Evolutionary conservation across 2,329 filamentous ascomycete genomes (phyloP), one percentile per base, ranked within the genome.

Genomic region (Ambrosiella beaveri): DNA sequence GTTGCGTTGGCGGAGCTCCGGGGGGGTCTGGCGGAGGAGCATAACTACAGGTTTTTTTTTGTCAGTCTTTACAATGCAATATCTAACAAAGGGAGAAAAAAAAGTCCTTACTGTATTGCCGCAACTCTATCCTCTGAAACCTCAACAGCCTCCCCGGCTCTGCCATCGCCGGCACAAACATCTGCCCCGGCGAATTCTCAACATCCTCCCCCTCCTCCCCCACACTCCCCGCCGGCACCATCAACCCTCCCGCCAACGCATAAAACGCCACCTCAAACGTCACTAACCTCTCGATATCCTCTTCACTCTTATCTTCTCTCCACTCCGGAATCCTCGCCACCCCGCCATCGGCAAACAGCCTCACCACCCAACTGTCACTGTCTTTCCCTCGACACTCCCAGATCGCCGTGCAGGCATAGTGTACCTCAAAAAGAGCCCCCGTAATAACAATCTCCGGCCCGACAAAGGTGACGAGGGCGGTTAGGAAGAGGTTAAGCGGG

Each of bases 51-150:
- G 27, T 2, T 27, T 27, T 27, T 27, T 19, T 17, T 41, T 11
- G 12, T 40, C 19, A 47, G 38, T 41, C 13, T 8, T 47, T 47
- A 47, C n/a, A 41, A 15, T 13, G 13, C n/a, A 6, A 27, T 5
- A 27, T 27, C 27, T 27, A 2, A 47, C n/a, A 47, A 47, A 47
- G n/a, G 8, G 8, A n/a, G n/a, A 7, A 47, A 15, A 13, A 15
- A 8, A 8, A 17, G n/a, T 2, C n/a, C 44, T 47, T 17, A 47
- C n/a, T 47, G 44, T 58, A 58, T 51, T 58, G 40, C 19, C 55
- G 57, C 35, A 58, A 35, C 27, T 49, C 45, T 15, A 58, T 37
- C 6, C 41, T 17, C 19, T 47, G 4, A 17, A 47, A 47, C 19
- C 19, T 47, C 2, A 47, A 15, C 7, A 15, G n/a, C 11, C 44